These are phyloP conservation scores for Quercus ilex DNA, from an alignment of 306 rosid genomes.

Conservation along the genomic window DNA sequence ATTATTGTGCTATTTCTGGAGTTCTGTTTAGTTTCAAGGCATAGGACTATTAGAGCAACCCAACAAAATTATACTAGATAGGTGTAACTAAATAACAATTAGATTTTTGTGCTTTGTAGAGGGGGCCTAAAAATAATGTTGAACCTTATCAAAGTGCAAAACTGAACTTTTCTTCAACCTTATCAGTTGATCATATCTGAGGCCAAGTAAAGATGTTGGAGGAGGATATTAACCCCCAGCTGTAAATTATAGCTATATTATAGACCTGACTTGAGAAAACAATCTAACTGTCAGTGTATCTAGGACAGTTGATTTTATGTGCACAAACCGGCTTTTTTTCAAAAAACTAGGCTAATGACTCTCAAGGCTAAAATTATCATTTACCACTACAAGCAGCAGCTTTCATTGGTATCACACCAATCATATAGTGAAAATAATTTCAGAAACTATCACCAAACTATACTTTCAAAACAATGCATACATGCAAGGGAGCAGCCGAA, in stretches of 20 bases:
- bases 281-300: neutral
- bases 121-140: neutral
- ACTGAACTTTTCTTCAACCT: neutral
- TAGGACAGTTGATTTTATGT: neutral
- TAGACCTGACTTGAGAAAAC: neutral
- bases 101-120: neutral
- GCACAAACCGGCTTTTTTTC: neutral
- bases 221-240: neutral
- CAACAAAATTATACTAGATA: neutral
- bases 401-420: constrained; percentile 1
- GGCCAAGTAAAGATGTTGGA: neutral
- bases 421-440: constrained; percentile 17
- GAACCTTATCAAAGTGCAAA: neutral
- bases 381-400: neutral
- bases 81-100: neutral
- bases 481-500: constrained; percentile 64
- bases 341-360: neutral
- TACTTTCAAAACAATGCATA: constrained; percentile 42
- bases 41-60: neutral
- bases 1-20: neutral
- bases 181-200: neutral
- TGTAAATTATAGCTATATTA: neutral
- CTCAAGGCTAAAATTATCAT: neutral
- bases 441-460: constrained; percentile 11
- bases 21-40: neutral